Conservation (phyloP, 2,329 filamentous ascomycete species). For the Gremmenia infestans region DNA sequence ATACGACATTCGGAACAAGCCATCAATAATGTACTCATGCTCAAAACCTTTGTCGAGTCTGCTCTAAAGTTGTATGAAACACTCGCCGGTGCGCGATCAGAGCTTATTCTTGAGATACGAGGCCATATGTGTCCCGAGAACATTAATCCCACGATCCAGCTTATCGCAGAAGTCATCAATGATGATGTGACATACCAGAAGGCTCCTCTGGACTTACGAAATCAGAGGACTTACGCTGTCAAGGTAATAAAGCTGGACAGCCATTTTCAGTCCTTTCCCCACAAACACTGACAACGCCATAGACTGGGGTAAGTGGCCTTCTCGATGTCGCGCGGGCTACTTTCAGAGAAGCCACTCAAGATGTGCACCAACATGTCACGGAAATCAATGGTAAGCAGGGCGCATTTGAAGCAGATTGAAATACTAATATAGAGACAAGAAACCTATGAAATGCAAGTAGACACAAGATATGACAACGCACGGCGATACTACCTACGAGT, state of each 20-base stretch:
- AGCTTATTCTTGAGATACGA: constrained; percentile 62
- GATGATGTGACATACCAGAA: constrained; percentile 74
- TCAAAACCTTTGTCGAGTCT: constrained; percentile 74
- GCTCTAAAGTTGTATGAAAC: constrained; percentile 65
- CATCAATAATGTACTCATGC: constrained; percentile 79
- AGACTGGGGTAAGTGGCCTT: constrained; percentile 77
- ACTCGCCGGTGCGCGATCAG: constrained; percentile 57
- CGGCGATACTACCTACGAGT: constrained; percentile 78
- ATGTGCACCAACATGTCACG: constrained; percentile 67
- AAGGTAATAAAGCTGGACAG: constrained; percentile 46
- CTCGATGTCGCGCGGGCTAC: constrained; percentile 84
- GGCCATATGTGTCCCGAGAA: constrained; percentile 63
- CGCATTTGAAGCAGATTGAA: no score
- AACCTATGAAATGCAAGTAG: constrained; percentile 50
- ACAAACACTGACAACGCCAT: constrained; percentile 19
- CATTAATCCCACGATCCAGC: constrained; percentile 52
- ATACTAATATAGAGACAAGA: constrained; percentile 18
- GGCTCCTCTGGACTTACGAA: constrained; percentile 76
- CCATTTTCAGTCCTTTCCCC: neutral
- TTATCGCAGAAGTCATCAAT: constrained; percentile 71
- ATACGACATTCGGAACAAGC: constrained; percentile 71
- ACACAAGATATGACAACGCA: constrained; percentile 69
- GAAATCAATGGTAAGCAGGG: constrained; percentile 54
- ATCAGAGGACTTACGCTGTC: constrained; percentile 86
- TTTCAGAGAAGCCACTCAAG: constrained; percentile 81